Conservation (phyloP, 441 rosid species). For the Codiaeum variegatum region DNA sequence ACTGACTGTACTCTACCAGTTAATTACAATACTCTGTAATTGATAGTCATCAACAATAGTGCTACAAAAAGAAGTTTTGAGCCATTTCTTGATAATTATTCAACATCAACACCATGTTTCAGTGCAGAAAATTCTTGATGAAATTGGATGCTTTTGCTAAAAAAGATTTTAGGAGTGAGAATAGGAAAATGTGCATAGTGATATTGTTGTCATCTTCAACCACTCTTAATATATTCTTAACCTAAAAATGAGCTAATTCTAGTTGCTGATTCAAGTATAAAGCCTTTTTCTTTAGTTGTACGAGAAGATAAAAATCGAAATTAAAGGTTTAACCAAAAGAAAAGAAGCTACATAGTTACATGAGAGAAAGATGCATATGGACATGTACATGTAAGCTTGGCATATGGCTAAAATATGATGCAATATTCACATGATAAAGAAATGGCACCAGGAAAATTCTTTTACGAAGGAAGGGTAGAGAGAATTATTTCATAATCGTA, state of each 20-base stretch:
- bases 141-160: not conserved
- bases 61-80: conserved; percentile 33
- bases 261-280: conserved; percentile 48
- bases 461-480: not conserved
- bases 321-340: conserved; percentile 12
- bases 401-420: not conserved
- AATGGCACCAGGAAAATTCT: not conserved
- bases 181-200: conserved; percentile 19
- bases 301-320: conserved; percentile 15
- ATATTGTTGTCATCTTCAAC: conserved; percentile 39
- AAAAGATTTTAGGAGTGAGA: not conserved
- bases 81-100: conserved; percentile 32
- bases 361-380: not conserved
- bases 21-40: conserved; percentile 20
- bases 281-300: conserved; percentile 74
- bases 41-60: conserved; percentile 33
- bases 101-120: conserved; percentile 28
- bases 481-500: not conserved
- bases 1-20: conserved; percentile 16
- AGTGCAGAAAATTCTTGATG: conserved; percentile 23
- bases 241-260: conserved; percentile 56
- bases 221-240: conserved; percentile 50
- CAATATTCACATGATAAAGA: not conserved
- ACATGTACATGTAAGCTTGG: not conserved
- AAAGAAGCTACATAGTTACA: conserved; percentile 4